Conservation (phyloP, 2,329 filamentous ascomycete species). For the Domatiomyces globalis region DNA sequence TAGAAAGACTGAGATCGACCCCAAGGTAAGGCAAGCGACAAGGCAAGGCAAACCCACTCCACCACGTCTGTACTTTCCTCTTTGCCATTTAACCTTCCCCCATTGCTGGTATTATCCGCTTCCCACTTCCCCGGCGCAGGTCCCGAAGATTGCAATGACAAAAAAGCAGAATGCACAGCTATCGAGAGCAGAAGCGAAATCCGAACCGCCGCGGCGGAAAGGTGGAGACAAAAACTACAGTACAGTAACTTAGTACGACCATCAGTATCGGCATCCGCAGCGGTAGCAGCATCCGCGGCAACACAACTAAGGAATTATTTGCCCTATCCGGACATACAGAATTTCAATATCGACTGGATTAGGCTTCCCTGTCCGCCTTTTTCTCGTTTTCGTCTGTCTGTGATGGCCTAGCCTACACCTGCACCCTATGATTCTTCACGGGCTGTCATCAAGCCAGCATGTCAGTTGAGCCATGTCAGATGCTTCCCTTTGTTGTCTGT, state of each 20-base stretch:
- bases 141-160: background rate
- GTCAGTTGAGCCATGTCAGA: no score
- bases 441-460: background rate
- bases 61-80: background rate
- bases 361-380: background rate
- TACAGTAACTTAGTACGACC: background rate
- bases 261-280: background rate
- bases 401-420: background rate
- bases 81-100: background rate
- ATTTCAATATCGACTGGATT: background rate
- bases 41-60: background rate
- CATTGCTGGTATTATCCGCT: background rate
- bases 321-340: background rate
- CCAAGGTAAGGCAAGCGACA: background rate
- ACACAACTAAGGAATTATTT: background rate
- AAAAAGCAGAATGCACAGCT: background rate
- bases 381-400: background rate
- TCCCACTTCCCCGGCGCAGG: background rate
- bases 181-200: background rate
- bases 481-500: background rate
- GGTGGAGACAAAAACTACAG: background rate
- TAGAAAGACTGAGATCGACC: background rate
- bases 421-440: background rate
- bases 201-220: background rate
- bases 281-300: background rate